Conservation (phyloP, 2,329 filamentous ascomycete species). For the Calonectria montana region DNA sequence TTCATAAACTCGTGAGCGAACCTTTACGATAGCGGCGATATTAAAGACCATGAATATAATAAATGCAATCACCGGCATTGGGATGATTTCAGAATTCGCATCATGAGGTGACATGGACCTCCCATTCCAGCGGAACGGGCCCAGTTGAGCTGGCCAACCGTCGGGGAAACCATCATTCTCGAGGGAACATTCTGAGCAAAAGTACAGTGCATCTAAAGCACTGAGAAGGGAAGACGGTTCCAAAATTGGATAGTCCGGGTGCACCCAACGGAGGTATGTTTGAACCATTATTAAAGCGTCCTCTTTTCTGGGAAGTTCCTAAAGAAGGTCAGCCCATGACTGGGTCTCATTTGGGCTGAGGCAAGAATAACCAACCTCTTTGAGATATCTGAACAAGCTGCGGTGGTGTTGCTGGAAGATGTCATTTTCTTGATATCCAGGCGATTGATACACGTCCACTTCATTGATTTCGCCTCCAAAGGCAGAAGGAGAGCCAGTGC, state of each 20-base stretch:
- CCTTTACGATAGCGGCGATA: slow-evolving; percentile 48
- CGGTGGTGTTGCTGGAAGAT: slow-evolving; percentile 25
- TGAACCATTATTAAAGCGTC: slow-evolving; percentile 33
- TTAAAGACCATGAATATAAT: slow-evolving; percentile 51
- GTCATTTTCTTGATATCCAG: not conserved
- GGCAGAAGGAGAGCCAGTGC: slow-evolving; percentile 19
- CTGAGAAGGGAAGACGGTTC: slow-evolving; percentile 33
- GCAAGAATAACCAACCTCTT: not conserved
- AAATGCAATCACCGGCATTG: slow-evolving; percentile 43
- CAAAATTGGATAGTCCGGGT: slow-evolving; percentile 37
- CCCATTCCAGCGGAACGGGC: slow-evolving; percentile 38
- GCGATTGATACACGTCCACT: not conserved
- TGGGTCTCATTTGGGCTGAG: not conserved
- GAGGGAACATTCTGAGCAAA: slow-evolving; percentile 13
- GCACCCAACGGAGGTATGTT: slow-evolving; percentile 37
- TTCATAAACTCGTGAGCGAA: slow-evolving; percentile 47
- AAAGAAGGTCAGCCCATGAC: not conserved
- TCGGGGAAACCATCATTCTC: slow-evolving; percentile 6
- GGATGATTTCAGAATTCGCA: not conserved
- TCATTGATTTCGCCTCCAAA: slow-evolving; percentile 3
- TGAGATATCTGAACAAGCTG: slow-evolving; percentile 6
- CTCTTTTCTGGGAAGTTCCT: slow-evolving; percentile 37
- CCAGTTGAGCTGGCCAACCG: slow-evolving; percentile 34
- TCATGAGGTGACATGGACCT: slow-evolving; percentile 11
- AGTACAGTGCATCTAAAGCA: slow-evolving; percentile 36